Evolutionary conservation across 768 basidiomycete species (phyloP).

Genomic region (Podaxis mareebaensis): DNA sequence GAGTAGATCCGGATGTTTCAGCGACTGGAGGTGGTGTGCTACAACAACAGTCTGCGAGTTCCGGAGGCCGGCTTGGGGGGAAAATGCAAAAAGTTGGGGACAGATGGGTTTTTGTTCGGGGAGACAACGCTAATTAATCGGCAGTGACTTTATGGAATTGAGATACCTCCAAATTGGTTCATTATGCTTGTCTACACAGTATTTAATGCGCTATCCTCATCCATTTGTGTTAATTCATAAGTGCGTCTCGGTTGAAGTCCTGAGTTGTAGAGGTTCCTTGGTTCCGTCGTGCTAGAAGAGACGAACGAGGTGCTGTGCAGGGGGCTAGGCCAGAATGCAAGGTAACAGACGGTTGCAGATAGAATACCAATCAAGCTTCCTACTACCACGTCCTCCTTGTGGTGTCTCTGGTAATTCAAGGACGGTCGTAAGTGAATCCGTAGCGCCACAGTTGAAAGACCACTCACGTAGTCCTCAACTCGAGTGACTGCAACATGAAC

Average conservation of each 20-base stretch:
- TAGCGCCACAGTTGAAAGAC: background rate
- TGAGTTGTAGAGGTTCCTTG: slow-evolving; percentile 42
- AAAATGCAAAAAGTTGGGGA: slow-evolving; percentile 73
- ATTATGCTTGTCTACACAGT: slow-evolving; percentile 34
- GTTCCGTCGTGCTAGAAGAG: slow-evolving; percentile 31
- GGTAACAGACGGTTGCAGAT: slow-evolving; percentile 50
- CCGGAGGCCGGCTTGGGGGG: slow-evolving; percentile 30
- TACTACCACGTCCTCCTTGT: slow-evolving; percentile 68
- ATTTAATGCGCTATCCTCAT: slow-evolving; percentile 38
- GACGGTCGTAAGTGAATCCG: slow-evolving; percentile 6
- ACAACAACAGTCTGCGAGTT: slow-evolving; percentile 11
- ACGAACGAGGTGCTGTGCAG: slow-evolving; percentile 43
- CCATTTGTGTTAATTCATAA: slow-evolving; percentile 50
- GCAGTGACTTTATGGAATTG: slow-evolving; percentile 15
- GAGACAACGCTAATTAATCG: slow-evolving; percentile 31
- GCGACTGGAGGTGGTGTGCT: slow-evolving; percentile 15
- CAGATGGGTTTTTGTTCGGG: slow-evolving; percentile 70
- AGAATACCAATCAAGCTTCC: slow-evolving; percentile 59
- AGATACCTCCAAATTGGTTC: slow-evolving; percentile 21
- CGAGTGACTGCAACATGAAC: slow-evolving; percentile 62
- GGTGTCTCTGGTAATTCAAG: slow-evolving; percentile 49
- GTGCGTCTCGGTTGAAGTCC: slow-evolving; percentile 28
- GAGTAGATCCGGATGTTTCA: slow-evolving; percentile 21
- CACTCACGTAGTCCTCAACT: slow-evolving; percentile 66
- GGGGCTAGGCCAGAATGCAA: slow-evolving; percentile 68